These are phyloP conservation scores for Mycosphaerella sp. DNA, from an alignment of 2,329 filamentous ascomycete species.

Conservation along the genomic window DNA sequence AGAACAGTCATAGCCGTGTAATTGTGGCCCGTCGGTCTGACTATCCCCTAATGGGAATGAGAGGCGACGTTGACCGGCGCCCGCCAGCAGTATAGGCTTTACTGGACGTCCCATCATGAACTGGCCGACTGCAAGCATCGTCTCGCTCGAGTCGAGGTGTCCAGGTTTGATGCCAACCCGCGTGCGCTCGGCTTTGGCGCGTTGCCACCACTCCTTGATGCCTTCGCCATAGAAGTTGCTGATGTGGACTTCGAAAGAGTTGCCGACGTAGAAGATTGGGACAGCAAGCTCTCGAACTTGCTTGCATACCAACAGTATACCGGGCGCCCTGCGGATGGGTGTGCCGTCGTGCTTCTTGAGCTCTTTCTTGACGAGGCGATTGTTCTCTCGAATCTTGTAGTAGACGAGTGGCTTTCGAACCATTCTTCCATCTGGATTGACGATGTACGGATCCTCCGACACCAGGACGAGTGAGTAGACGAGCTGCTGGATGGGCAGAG, in stretches of 20 bases:
- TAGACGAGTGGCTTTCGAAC: neutral
- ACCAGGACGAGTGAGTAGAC: conserved; percentile 3
- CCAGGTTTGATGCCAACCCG: neutral
- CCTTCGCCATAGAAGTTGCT: conserved; percentile 1
- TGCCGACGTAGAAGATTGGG: conserved; percentile 5
- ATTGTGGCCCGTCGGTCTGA: neutral
- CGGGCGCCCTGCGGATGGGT: neutral
- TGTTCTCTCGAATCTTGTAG: neutral
- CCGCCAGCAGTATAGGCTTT: too few relatives aligned
- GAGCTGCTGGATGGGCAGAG: neutral
- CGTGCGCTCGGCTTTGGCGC: neutral
- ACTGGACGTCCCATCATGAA: too few relatives aligned
- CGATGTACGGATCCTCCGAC: neutral
- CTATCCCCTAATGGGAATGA: too few relatives aligned
- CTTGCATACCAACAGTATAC: neutral
- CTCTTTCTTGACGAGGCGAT: neutral
- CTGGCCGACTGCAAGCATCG: too few relatives aligned
- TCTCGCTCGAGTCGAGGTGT: too few relatives aligned
- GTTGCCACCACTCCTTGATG: neutral
- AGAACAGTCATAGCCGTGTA: neutral
- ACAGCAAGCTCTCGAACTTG: conserved; percentile 3
- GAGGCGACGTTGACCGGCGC: too few relatives aligned
- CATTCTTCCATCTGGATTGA: conserved; percentile 1
- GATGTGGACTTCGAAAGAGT: conserved; percentile 1
- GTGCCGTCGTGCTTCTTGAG: neutral